Conservation (phyloP, 495 filamentous ascomycete genomes). For the Penicillium longicatenatum region DNA sequence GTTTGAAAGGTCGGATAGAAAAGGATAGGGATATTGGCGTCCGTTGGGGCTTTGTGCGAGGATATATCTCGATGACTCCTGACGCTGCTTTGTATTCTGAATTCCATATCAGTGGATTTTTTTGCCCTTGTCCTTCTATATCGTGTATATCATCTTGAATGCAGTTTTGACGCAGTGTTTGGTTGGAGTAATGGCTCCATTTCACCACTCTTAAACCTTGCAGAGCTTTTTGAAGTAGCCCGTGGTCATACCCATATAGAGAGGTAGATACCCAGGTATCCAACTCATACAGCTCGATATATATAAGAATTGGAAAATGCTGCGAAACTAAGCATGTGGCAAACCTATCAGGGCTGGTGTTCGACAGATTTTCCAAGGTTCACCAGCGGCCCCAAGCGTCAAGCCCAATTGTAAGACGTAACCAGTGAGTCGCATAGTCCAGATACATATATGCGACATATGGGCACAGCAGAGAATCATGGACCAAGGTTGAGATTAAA, state of each 20-base stretch:
- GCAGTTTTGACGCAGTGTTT: conserved; percentile 36
- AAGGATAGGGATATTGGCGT: conserved; percentile 40
- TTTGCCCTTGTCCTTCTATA: conserved; percentile 38
- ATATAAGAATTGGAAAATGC: too few relatives aligned
- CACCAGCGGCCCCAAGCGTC: too few relatives aligned
- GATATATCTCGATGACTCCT: conserved; percentile 26
- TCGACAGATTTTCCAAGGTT: too few relatives aligned
- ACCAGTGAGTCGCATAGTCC: too few relatives aligned
- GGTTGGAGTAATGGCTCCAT: conserved; percentile 6
- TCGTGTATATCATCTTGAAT: conserved; percentile 53
- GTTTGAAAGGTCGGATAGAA: conserved; percentile 41
- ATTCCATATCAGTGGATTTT: conserved; percentile 44
- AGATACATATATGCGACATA: too few relatives aligned
- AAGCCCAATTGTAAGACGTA: too few relatives aligned
- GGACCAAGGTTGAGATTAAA: too few relatives aligned
- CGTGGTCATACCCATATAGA: not conserved
- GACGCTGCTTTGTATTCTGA: conserved; percentile 43
- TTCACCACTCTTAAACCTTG: conserved; percentile 11
- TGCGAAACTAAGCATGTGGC: too few relatives aligned
- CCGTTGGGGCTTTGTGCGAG: conserved; percentile 24
- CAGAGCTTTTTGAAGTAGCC: not conserved
- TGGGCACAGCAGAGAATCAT: too few relatives aligned
- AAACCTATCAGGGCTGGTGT: too few relatives aligned
- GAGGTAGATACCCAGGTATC: too few relatives aligned
- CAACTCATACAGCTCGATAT: too few relatives aligned